Conservation (phyloP, 2,329 filamentous ascomycete genomes). For the Cercospora zeae-maydis region DNA sequence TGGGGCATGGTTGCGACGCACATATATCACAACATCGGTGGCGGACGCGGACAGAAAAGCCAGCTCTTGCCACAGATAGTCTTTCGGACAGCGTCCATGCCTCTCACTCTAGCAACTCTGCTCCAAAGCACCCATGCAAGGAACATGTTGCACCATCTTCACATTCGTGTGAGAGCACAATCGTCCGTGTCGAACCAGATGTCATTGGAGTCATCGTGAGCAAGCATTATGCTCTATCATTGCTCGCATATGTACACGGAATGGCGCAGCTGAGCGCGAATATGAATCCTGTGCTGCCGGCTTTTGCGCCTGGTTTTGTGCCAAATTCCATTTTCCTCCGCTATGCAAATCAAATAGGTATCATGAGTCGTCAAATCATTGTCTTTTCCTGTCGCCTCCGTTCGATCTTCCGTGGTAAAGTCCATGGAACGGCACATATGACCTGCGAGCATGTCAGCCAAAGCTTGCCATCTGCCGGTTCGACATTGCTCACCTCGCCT, state of each 20-base stretch:
- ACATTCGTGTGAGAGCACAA: neutral
- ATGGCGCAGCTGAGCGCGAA: neutral
- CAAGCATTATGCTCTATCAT: conserved; percentile 6
- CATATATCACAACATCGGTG: conserved; percentile 15
- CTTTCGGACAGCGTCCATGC: neutral
- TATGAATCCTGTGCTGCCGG: neutral
- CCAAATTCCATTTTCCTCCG: conserved; percentile 4
- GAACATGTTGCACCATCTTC: neutral
- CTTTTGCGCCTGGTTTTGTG: neutral
- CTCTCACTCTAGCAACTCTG: neutral
- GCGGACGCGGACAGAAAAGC: neutral
- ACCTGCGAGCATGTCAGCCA: conserved; percentile 34
- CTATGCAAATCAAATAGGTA: conserved; percentile 26
- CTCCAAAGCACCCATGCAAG: neutral
- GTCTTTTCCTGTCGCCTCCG: conserved; percentile 27
- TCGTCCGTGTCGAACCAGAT: neutral
- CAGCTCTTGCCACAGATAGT: neutral
- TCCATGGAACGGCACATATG: conserved; percentile 50
- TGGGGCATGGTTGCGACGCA: conserved; percentile 11
- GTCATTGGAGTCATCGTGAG: neutral
- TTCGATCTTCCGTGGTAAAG: conserved; percentile 44
- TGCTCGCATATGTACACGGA: conserved; percentile 4
- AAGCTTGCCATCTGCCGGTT: neutral
- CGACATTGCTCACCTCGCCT: conserved; percentile 69
- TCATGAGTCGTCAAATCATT: conserved; percentile 20